phyloP scores from a whole-genome alignment of 306 rosid genomes.

The Malus asiatica region DNA sequence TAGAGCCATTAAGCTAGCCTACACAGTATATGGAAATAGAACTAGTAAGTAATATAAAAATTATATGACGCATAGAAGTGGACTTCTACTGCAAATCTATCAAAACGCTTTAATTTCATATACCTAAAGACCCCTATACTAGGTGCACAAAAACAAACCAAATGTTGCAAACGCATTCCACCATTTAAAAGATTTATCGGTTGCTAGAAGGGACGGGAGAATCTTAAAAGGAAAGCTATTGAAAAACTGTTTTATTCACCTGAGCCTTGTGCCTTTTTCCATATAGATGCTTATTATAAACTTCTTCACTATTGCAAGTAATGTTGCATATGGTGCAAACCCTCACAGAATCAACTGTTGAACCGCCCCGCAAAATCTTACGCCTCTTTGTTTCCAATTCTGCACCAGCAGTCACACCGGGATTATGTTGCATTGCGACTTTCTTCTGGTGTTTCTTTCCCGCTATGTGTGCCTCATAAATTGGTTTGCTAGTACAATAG shows the following conservation, averaged over 20 bases:
- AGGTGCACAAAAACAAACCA: background rate
- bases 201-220: background rate
- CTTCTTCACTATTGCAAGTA: conserved; percentile 49
- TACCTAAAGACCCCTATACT: background rate
- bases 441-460: conserved; percentile 47
- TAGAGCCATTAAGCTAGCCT: conserved; percentile 44
- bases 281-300: conserved; percentile 40
- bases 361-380: conserved; percentile 28
- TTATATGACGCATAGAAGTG: background rate
- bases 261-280: conserved; percentile 59
- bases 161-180: background rate
- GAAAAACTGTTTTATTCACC: conserved; percentile 31
- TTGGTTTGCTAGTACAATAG: conserved; percentile 36
- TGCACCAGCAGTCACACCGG: conserved; percentile 5
- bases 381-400: conserved; percentile 38
- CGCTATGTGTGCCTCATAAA: conserved; percentile 35
- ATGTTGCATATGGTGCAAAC: conserved; percentile 48
- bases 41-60: background rate
- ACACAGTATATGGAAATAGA: background rate
- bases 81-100: too few species aligned
- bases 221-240: conserved; percentile 13
- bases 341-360: conserved; percentile 32
- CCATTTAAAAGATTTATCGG: background rate
- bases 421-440: conserved; percentile 26
- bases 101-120: too few species aligned